Evolutionary conservation across 495 filamentous ascomycete genomes (phyloP), one percentile per base, ranked within the genome.

Genomic region (Aspergillus incahuasiensis): DNA sequence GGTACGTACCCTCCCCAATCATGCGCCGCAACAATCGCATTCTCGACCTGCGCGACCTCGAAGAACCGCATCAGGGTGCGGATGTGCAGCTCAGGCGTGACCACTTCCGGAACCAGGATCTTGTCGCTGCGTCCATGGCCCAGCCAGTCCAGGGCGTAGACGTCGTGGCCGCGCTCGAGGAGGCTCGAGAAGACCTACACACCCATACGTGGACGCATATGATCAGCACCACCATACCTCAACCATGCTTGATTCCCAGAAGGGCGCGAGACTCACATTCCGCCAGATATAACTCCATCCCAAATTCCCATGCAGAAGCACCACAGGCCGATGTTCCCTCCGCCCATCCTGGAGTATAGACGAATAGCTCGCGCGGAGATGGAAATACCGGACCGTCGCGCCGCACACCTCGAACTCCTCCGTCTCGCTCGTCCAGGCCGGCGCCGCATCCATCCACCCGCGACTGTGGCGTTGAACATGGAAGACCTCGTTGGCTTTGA

Each of bases 1-100:
- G 25, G 25, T 28, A 28, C 48, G 1, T 50, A 50, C 48, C 48
- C 48, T 34, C 48, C 48, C 48, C 48, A 50, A 21, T 50, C 20
- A 7, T 50, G 48, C 3, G 48, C 48, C 18, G 34, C 48, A 5
- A 50, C 21, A 3, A 50, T 39, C 1, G 34, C 48, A 34, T 50
- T 7, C 1, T 25, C 20, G 1, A 50, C 20, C 1, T 15, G 4
- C 1, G 19, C 25, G 2, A 8, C 19, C 5, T 50, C 20, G 15
- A 50, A 40, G 20, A 50, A 50, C 5, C n/a, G 18, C 0, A 40
- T 18, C 11, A 50, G 20, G 1, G 48, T 50, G 19, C 20, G 48
- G 15, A 50, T 38, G 19, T 50, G 48, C 32, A 50, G 48, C 22
- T 50, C 48, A n/a, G 38, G 21, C 1, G 48, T 24, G 3, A 50